phyloP scores from a whole-genome alignment of 2,329 filamentous ascomycete genomes.

The Penicillium rolfsii region DNA sequence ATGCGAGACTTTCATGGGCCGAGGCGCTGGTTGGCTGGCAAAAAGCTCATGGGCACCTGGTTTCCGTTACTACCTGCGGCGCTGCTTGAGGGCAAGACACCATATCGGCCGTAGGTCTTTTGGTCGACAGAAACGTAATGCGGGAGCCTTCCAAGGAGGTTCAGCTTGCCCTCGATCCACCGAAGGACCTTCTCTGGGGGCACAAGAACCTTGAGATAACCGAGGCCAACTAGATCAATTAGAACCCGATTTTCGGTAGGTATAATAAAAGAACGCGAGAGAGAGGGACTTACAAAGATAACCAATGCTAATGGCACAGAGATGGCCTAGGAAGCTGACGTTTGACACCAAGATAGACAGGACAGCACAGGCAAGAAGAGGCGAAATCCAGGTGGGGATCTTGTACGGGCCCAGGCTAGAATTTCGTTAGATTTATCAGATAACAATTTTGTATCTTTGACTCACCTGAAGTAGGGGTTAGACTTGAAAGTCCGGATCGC shows the following conservation, averaged over 20 bases:
- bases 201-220: slow-evolving; percentile 85
- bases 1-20: slow-evolving; percentile 59
- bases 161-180: slow-evolving; percentile 86
- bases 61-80: slow-evolving; percentile 35
- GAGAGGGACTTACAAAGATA: slow-evolving; percentile 71
- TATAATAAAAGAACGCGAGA: not conserved
- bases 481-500: slow-evolving; percentile 80
- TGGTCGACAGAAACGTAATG: slow-evolving; percentile 95
- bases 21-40: slow-evolving; percentile 66
- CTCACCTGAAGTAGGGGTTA: slow-evolving; percentile 73
- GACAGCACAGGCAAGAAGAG: slow-evolving; percentile 74
- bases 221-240: slow-evolving; percentile 68
- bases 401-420: slow-evolving; percentile 61
- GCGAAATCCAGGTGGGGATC: slow-evolving; percentile 91
- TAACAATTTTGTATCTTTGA: slow-evolving; percentile 1
- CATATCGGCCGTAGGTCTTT: slow-evolving; percentile 92
- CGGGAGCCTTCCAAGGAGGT: slow-evolving; percentile 79
- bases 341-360: slow-evolving; percentile 76
- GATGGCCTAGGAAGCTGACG: slow-evolving; percentile 82
- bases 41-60: slow-evolving; percentile 59
- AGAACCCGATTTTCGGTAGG: slow-evolving; percentile 7
- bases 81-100: slow-evolving; percentile 71
- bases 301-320: slow-evolving; percentile 80
- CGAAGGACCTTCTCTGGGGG: slow-evolving; percentile 86
- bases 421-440: slow-evolving; percentile 25